phyloP scores from a whole-genome alignment of 2,329 filamentous ascomycete species.

The Penicillium sp. region DNA sequence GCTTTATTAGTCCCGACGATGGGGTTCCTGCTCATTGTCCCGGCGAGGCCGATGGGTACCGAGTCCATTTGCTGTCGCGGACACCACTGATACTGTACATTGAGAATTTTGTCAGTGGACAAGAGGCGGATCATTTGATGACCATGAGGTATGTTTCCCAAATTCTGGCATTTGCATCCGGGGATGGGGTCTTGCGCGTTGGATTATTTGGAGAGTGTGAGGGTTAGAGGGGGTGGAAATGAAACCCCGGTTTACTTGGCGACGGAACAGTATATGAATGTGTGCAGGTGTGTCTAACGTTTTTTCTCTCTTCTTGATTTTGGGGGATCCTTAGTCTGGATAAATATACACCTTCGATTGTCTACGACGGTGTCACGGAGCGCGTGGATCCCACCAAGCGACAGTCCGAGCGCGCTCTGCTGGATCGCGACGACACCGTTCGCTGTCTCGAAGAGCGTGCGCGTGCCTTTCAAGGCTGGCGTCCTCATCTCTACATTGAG shows the following conservation, averaged over 20 bases:
- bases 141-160: conserved; percentile 43
- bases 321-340: conserved; percentile 25
- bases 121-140: conserved; percentile 48
- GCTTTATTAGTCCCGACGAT: conserved; percentile 33
- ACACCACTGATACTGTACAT: conserved; percentile 55
- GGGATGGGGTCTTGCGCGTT: too few relatives aligned
- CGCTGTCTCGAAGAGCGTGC: conserved; percentile 56
- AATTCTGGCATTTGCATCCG: too few relatives aligned
- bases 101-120: conserved; percentile 47
- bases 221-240: too few relatives aligned
- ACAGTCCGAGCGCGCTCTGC: conserved; percentile 47
- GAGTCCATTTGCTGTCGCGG: conserved; percentile 46
- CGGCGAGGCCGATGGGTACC: conserved; percentile 21
- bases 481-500: conserved; percentile 53
- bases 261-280: too few relatives aligned
- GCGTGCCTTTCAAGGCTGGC: conserved; percentile 56
- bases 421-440: conserved; percentile 45
- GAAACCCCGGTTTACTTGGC: too few relatives aligned
- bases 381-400: conserved; percentile 46
- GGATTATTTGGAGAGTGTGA: too few relatives aligned
- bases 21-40: conserved; percentile 23
- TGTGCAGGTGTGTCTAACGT: not conserved
- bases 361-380: conserved; percentile 47
- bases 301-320: not conserved
- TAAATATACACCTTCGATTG: conserved; percentile 50